A percentile compares a stretch with the other conserved stretches of the same genome.
Conservation (phyloP, 179 eudicot genomes). For the Gypsophila paniculata region DNA sequence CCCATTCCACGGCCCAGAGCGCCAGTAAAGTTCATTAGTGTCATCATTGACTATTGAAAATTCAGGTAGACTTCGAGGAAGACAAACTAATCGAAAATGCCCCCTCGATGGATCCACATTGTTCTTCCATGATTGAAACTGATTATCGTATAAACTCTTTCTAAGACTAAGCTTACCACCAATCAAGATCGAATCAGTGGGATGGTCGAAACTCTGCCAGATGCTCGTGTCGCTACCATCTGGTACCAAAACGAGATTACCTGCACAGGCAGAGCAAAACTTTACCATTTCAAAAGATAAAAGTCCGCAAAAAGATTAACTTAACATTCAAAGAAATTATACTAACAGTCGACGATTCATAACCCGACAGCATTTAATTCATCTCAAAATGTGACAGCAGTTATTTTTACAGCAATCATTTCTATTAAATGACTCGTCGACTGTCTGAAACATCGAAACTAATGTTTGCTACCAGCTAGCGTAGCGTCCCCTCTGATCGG, state of each 20-base stretch:
- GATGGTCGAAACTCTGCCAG: conserved; percentile 32
- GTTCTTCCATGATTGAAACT: conserved; percentile 34
- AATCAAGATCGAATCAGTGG: conserved; percentile 19
- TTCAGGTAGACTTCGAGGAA: conserved; percentile 15
- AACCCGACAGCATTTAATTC: too few species aligned
- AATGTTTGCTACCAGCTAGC: too few species aligned
- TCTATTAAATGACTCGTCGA: too few species aligned
- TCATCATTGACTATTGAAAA: conserved; percentile 19
- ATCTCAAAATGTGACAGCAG: too few species aligned
- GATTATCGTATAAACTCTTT: background rate
- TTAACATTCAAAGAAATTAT: too few species aligned
- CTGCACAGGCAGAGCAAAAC: too few species aligned
- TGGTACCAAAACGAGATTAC: conserved; percentile 25
- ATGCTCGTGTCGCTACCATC: background rate
- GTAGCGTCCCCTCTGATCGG: too few species aligned
- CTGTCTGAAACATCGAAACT: too few species aligned
- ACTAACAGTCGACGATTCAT: too few species aligned
- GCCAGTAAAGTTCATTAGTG: conserved; percentile 19
- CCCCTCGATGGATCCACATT: conserved; percentile 36
- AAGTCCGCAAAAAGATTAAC: too few species aligned
- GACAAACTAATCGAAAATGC: conserved; percentile 10
- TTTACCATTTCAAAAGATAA: too few species aligned
- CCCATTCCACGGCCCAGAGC: conserved; percentile 29
- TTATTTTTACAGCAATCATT: too few species aligned
- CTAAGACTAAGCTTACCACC: background rate